Conservation (phyloP, 345 rosid genomes). For the Eucalyptus pumila region DNA sequence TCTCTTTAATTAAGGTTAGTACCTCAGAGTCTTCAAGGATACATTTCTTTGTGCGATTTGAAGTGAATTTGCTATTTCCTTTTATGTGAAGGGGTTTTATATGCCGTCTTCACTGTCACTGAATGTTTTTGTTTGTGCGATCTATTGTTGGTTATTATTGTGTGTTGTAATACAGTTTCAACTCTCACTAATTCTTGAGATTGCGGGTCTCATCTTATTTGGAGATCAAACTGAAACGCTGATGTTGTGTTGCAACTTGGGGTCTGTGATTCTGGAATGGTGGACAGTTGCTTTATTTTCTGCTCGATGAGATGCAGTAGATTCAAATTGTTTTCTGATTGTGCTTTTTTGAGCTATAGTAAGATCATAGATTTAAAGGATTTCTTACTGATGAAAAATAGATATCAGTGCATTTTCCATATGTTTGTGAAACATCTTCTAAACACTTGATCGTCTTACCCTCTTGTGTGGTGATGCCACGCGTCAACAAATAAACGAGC, state of each 20-base stretch:
- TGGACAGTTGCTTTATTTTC: background rate
- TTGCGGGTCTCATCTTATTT: background rate
- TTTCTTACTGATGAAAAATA: background rate
- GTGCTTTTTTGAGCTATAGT: background rate
- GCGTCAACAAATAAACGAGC: background rate
- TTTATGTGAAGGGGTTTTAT: background rate
- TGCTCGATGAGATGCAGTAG: background rate
- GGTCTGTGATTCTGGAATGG: background rate
- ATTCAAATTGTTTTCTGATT: background rate
- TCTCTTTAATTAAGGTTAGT: slow-evolving; percentile 68
- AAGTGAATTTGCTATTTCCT: background rate
- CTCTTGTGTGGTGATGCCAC: background rate
- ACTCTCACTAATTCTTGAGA: background rate
- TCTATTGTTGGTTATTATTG: background rate
- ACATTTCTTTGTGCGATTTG: background rate
- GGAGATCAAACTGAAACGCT: background rate
- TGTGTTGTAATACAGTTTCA: background rate
- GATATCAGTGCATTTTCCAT: background rate
- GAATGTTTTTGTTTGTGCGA: background rate
- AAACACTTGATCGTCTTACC: background rate
- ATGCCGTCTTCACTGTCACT: background rate
- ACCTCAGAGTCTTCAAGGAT: background rate
- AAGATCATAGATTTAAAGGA: background rate
- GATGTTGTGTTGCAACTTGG: background rate
- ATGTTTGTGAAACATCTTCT: background rate